phyloP scores from a whole-genome alignment of 768 basidiomycete species.

The Amanita inopinata region DNA sequence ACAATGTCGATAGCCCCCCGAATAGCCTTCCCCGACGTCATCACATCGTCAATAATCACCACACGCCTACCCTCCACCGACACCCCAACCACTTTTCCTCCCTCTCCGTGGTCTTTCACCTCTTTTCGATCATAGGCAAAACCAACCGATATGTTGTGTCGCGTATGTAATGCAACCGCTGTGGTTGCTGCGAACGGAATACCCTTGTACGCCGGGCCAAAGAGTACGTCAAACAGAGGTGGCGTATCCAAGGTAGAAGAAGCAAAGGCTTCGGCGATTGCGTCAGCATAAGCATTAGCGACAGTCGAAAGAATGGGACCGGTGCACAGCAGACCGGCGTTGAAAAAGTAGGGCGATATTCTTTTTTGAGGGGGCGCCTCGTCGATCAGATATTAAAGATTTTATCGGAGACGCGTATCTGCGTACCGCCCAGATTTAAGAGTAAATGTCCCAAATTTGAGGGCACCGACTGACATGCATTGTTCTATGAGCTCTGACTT shows the following conservation, averaged over 20 bases:
- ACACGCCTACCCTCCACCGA: conserved; percentile 73
- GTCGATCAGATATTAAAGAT: conserved; percentile 7
- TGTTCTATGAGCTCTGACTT: conserved; percentile 50
- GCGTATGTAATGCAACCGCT: conserved; percentile 60
- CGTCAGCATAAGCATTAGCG: conserved; percentile 74
- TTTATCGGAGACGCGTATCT: conserved; percentile 3
- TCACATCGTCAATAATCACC: conserved; percentile 91
- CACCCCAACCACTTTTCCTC: conserved; percentile 83
- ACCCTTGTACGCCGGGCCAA: conserved; percentile 97
- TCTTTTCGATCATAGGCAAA: conserved; percentile 95
- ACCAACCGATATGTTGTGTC: conserved; percentile 54
- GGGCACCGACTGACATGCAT: conserved; percentile 59
- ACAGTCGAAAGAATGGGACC: conserved; percentile 73
- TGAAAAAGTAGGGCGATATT: conserved; percentile 95
- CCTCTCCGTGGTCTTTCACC: conserved; percentile 92
- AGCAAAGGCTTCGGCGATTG: conserved; percentile 49
- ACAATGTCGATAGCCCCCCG: conserved; percentile 76
- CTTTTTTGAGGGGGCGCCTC: conserved; percentile 24
- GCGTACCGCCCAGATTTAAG: conserved; percentile 90
- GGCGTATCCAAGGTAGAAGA: conserved; percentile 20
- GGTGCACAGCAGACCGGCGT: conserved; percentile 80
- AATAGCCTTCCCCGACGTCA: conserved; percentile 87
- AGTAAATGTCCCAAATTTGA: conserved; percentile 87
- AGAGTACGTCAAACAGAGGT: conserved; percentile 69
- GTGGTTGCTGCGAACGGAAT: conserved; percentile 89